Evolutionary conservation across 1,139 yeast genomes (phyloP).

Genomic region (Debaryomyces singareniensis): DNA sequence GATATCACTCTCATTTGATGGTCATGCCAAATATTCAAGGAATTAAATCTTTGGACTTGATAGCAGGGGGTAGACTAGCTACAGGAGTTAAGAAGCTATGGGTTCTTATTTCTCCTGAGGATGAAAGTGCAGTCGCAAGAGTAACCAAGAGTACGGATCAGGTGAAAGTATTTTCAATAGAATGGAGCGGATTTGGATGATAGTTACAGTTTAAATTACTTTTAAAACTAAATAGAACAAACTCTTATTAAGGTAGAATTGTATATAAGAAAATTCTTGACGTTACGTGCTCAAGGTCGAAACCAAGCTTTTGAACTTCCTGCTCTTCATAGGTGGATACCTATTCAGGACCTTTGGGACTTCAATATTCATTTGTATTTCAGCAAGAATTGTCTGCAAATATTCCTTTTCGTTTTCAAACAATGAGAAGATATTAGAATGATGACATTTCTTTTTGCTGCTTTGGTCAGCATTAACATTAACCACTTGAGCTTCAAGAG

Average conservation of each 20-base stretch:
- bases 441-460: neutral
- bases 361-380: neutral
- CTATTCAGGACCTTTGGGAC: neutral
- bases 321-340: conserved; percentile 1
- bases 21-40: conserved; percentile 48
- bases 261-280: too few species aligned
- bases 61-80: conserved; percentile 84
- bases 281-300: neutral
- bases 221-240: too few species aligned
- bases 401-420: neutral
- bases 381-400: neutral
- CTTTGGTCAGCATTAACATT: conserved; percentile 3
- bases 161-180: conserved; percentile 50
- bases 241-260: too few species aligned
- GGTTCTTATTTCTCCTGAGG: conserved; percentile 50
- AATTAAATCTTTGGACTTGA: conserved; percentile 47
- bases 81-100: conserved; percentile 88
- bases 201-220: neutral
- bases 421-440: neutral
- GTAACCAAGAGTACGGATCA: neutral
- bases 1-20: conserved; percentile 83
- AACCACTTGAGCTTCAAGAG: neutral
- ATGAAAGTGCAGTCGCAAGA: conserved; percentile 6
- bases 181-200: conserved; percentile 80
- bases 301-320: conserved; percentile 1